Base-by-base conservation (phyloP, 164 flowering plant genomes). In the Malania oleifera region DNA sequence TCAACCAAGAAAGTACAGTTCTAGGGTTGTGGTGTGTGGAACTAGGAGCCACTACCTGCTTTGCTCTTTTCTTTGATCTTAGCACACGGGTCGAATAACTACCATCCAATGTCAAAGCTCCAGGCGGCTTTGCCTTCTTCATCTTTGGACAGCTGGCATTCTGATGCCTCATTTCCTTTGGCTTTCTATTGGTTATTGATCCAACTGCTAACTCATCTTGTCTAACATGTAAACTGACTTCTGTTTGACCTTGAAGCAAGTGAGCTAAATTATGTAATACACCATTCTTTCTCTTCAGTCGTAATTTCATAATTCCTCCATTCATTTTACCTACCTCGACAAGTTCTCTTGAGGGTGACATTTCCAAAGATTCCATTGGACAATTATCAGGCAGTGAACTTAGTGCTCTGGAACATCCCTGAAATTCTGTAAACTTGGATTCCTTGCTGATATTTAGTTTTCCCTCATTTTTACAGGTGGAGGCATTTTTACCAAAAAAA, bases 1-100 rank as follows among this genome's bases (percentile, higher is more conserved):
- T 85, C 73, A 95, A 62, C 96, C 84, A 86, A 51, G 96, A 86
- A 27, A 95, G 61, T 38, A 88, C 47, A 38, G 79, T 85, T 55
- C 74, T 75, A 47, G 87, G 83, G 11, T 60, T 74, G 7, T 34
- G 63, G 37, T 67, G 75, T 1, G 57, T 63, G 1, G 81, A 56
- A 66, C 62, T 63, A 19, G 70, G 53, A 64, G 26, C 23, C 22
- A 46, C 67, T 57, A 61, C 64, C 39, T 70, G 75, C 19, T 68
- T 67, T 49, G 69, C 82, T 62, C 86, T 73, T 75, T 80, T 83
- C 49, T 75, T 78, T 57, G 91, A 82, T 57, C 79, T 73, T 41
- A 68, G 62, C 39, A 72, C 73, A 65, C 65, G 66, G 13, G 51
- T 53, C 20, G 60, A 47, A 25, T 6, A 54, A 48, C 38, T 46